Percentiles rank a stretch among this genome's conserved stretches.
Conservation (phyloP, 176 grass and related monocot genomes). For the Aegilops sharonensis region DNA sequence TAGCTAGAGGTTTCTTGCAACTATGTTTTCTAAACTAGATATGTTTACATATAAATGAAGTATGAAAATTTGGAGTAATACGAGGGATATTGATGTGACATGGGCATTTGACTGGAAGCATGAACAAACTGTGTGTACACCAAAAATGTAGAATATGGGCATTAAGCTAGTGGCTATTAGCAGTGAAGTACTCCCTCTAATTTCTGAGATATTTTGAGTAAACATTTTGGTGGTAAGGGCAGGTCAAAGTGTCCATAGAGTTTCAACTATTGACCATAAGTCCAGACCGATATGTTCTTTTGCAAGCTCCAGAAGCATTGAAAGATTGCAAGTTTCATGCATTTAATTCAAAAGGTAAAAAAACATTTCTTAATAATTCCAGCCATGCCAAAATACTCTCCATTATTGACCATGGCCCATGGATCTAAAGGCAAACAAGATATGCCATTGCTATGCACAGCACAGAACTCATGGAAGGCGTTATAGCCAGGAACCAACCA, state of each 20-base stretch:
- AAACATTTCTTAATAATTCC: not conserved
- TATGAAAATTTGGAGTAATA: too few species aligned
- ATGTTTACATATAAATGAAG: too few species aligned
- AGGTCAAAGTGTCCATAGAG: not conserved
- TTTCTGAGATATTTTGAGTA: not conserved
- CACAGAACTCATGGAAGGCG: not conserved
- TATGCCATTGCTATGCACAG: not conserved
- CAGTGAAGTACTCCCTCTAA: too few species aligned
- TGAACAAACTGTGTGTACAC: too few species aligned
- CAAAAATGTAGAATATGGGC: too few species aligned
- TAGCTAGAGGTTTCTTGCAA: too few species aligned
- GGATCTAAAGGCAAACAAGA: not conserved
- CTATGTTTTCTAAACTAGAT: too few species aligned
- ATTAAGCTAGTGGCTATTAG: too few species aligned
- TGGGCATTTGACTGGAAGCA: too few species aligned
- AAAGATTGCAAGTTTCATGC: not conserved
- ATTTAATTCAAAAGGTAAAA: not conserved
- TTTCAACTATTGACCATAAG: not conserved
- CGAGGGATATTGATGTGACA: too few species aligned
- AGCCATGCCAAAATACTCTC: not conserved
- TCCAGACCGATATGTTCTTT: not conserved
- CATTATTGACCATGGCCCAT: not conserved
- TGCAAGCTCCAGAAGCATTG: not conserved
- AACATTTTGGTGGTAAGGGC: not conserved
- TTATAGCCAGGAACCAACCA: not conserved